Evolutionary conservation across 164 flowering plant species (phyloP), one percentile per base, ranked within the genome.

Genomic region (Brasenia schreberi): DNA sequence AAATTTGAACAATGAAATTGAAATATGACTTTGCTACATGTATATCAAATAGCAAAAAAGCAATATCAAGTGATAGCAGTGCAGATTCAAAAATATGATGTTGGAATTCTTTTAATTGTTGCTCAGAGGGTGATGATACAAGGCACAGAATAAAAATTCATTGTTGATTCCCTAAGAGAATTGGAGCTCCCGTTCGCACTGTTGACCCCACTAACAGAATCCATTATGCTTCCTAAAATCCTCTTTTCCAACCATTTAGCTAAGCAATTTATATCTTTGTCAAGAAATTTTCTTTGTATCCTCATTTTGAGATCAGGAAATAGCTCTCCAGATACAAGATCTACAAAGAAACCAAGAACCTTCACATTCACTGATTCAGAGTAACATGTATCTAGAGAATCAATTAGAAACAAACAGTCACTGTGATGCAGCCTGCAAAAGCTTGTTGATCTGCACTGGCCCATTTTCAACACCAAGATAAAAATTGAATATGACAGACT

Each of bases 221-320:
- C 87, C 4, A 67, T 59, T 11, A 62, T 49, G 72, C 78, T 72
- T 65, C 96, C 96, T 62, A 95, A 73, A 9, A 95, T 80, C 75
- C 96, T 84, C 66, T 70, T 83, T 74, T 86, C 96, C 78, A 95
- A 76, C 99, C 99, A 95, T 64, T 81, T 82, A 0, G 92, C 85
- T 62, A 95, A 69, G 65, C 65, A 67, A 72, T 33, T 64, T 68
- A 81, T 68, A 72, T 92, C 86, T 85, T 83, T 82, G 72, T 59
- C 70, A 70, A 83, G 79, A 70, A 92, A 89, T 72, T 88, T 92
- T 66, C 69, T 70, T 61, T 84, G 88, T 58, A 87, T 63, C 72
- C 74, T 82, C 66, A 71, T 75, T 69, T 80, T 85, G 59, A 90
- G 80, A 66, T 74, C 81, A 74, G 81, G 71, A 74, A 76, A 81